phyloP scores from a whole-genome alignment of 148 eudicot species.

The Chenopodium quinoa region DNA sequence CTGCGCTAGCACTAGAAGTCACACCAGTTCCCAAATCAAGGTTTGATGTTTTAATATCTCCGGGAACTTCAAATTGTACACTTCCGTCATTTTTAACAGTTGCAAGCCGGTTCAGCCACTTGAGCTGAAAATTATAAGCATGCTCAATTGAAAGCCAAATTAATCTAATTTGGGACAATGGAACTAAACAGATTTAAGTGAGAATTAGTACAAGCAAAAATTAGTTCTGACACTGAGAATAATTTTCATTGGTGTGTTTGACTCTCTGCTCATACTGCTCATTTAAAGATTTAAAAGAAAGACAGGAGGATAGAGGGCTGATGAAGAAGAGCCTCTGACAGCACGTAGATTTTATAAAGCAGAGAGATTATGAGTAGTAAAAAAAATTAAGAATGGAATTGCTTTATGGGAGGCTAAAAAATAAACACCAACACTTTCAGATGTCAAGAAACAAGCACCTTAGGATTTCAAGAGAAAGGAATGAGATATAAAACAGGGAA shows the following conservation, averaged over 20 bases:
- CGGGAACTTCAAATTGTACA: slow-evolving; percentile 47
- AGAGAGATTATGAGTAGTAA: neutral
- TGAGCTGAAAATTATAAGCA: slow-evolving; percentile 32
- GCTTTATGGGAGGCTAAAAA: neutral
- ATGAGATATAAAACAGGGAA: neutral
- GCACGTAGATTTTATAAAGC: neutral
- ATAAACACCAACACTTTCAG: neutral
- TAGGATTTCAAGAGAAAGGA: neutral
- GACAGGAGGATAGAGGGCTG: neutral
- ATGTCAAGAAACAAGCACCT: neutral
- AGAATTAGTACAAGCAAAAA: neutral
- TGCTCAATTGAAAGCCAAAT: slow-evolving; percentile 4
- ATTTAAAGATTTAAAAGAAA: neutral
- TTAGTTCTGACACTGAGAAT: neutral
- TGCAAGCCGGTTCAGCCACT: slow-evolving; percentile 44
- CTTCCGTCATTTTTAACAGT: slow-evolving; percentile 46
- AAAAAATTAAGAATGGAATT: neutral
- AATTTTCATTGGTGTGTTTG: neutral
- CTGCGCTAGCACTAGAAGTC: slow-evolving; percentile 22
- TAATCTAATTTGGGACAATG: neutral
- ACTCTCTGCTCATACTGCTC: neutral
- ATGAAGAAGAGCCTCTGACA: neutral
- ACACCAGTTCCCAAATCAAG: slow-evolving; percentile 33
- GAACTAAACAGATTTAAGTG: neutral
- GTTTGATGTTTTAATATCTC: slow-evolving; percentile 34